Evolutionary conservation across 2,329 filamentous ascomycete genomes (phyloP).

Genomic region (Fusarium acutatum): DNA sequence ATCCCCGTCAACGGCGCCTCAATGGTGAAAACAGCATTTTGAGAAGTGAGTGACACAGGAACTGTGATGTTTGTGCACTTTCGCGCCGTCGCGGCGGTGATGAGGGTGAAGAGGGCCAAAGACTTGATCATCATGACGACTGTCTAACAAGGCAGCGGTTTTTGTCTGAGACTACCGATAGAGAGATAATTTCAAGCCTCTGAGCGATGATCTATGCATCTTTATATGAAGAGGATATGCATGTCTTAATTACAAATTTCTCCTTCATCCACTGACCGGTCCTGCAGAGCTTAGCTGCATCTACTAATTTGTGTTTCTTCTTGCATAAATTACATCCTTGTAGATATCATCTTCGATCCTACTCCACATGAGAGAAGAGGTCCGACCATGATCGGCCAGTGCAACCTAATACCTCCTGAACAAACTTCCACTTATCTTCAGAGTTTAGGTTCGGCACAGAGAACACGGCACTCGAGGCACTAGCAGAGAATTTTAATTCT

Average conservation of each 20-base stretch:
- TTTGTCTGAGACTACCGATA: background rate
- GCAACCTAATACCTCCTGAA: background rate
- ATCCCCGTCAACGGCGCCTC: slow-evolving; percentile 59
- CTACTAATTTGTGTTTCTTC: background rate
- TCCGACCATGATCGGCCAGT: slow-evolving; percentile 1
- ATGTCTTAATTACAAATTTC: slow-evolving; percentile 23
- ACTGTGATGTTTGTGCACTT: slow-evolving; percentile 62
- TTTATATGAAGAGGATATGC: slow-evolving; percentile 24
- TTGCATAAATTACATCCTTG: background rate
- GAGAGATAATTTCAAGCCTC: background rate
- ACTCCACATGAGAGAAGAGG: background rate
- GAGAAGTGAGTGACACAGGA: slow-evolving; percentile 61
- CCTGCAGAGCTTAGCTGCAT: background rate
- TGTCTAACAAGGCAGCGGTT: background rate
- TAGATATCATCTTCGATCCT: background rate
- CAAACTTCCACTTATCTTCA: background rate
- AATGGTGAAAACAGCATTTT: slow-evolving; percentile 63
- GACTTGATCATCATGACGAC: slow-evolving; percentile 34
- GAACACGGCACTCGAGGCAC: background rate
- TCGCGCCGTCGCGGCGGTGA: slow-evolving; percentile 45
- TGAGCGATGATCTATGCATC: background rate
- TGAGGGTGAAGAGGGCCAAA: slow-evolving; percentile 36
- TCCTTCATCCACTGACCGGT: slow-evolving; percentile 9
- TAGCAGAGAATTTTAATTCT: slow-evolving; percentile 24
- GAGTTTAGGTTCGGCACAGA: background rate